Conservation (phyloP, 768 basidiomycete species). For the Tremella fuciformis region DNA sequence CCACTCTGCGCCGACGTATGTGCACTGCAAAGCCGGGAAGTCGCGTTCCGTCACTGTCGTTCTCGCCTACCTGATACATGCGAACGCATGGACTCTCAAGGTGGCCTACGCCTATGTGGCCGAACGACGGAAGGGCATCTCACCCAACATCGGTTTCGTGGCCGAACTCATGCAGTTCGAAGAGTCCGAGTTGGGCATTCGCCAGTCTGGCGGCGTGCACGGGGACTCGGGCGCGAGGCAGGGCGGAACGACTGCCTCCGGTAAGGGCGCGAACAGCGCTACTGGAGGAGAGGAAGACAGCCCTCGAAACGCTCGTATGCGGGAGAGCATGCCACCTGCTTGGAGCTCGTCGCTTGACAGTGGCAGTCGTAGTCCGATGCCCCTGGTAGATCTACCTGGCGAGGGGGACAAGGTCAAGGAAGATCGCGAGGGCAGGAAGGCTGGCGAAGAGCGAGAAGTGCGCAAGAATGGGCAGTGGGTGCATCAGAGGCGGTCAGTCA, state of each 20-base stretch:
- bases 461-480: conserved; percentile 83
- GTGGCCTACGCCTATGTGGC: conserved; percentile 87
- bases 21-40: conserved; percentile 95
- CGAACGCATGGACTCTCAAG: conserved; percentile 93
- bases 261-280: conserved; percentile 26
- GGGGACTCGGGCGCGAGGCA: conserved; percentile 19
- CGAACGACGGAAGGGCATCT: conserved; percentile 88
- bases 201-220: conserved; percentile 51
- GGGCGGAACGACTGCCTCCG: conserved; percentile 36
- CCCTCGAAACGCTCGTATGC: conserved; percentile 55
- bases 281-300: conserved; percentile 34
- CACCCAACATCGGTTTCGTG: conserved; percentile 96
- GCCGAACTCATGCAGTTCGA: conserved; percentile 96
- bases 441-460: conserved; percentile 66
- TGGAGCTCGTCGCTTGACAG: conserved; percentile 51
- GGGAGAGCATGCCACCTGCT: conserved; percentile 71
- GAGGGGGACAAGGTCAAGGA: conserved; percentile 17
- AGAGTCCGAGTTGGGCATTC: conserved; percentile 78
- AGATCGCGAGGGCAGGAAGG: conserved; percentile 9
- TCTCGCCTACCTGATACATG: conserved; percentile 94
- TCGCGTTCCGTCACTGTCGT: conserved; percentile 94
- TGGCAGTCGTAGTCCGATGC: conserved; percentile 9
- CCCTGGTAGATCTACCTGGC: conserved; percentile 3
- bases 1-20: conserved; percentile 83
- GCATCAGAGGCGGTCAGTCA: conserved; percentile 65